Evolutionary conservation across 345 rosid genomes (phyloP).

Genomic region (Odontarrhena argentea): DNA sequence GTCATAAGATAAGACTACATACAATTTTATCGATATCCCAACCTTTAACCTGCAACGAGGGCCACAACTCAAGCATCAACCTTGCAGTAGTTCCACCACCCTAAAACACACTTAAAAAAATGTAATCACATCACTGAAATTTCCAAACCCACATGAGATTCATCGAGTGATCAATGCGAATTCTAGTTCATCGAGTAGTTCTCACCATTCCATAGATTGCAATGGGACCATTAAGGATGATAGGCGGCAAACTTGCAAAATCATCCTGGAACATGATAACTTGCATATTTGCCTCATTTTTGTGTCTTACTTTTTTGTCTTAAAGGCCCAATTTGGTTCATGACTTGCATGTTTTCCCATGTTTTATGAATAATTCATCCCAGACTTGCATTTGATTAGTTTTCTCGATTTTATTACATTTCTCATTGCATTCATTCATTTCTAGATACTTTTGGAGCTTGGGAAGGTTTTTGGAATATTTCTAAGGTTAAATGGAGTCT

Average conservation of each 20-base stretch:
- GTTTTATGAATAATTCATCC: not conserved
- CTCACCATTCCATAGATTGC: conserved; percentile 83
- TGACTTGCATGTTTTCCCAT: no score
- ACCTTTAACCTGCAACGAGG: conserved; percentile 71
- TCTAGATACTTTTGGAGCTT: no score
- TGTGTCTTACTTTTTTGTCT: no score
- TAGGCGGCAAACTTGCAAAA: conserved; percentile 71
- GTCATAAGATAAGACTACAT: conserved; percentile 32
- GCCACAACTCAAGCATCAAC: conserved; percentile 79
- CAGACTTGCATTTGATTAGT: no score
- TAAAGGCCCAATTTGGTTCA: no score
- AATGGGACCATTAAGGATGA: conserved; percentile 69
- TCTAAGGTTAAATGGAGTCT: no score
- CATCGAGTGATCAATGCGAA: not conserved
- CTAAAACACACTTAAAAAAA: conserved; percentile 40
- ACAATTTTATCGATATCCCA: conserved; percentile 80
- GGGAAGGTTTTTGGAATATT: no score
- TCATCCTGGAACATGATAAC: conserved; percentile 56
- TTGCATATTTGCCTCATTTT: no score
- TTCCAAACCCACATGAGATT: not conserved
- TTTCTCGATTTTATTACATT: no score
- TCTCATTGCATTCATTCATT: no score
- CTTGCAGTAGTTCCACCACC: conserved; percentile 96
- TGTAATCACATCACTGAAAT: not conserved
- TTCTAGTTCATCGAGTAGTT: not conserved